These are phyloP conservation scores for Kazachstania sp. DNA, from an alignment of 1,139 yeast genomes.

Conservation along the genomic window DNA sequence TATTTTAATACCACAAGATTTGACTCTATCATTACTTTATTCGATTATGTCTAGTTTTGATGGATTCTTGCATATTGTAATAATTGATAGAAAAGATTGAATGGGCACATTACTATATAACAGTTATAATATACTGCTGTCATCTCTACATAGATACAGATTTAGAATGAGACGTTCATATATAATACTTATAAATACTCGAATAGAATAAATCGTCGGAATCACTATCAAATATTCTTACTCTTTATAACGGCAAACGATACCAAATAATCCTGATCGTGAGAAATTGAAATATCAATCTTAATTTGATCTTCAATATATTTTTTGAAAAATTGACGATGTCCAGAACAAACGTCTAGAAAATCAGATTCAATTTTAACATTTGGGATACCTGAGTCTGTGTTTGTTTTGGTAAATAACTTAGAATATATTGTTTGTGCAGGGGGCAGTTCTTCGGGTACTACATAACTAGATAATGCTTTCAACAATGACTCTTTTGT, in stretches of 20 bases:
- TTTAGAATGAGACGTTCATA: not conserved
- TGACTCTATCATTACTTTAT: conserved; percentile 48
- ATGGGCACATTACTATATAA: too few relatives aligned
- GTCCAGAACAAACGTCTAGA: not conserved
- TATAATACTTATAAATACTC: not conserved
- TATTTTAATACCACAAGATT: conserved; percentile 40
- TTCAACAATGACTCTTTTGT: conserved; percentile 26
- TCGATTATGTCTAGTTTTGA: conserved; percentile 53
- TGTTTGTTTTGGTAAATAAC: conserved; percentile 18
- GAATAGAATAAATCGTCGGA: not conserved
- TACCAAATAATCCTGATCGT: conserved; percentile 25
- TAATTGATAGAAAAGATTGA: not conserved
- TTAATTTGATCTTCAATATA: conserved; percentile 9
- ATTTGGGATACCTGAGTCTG: conserved; percentile 15
- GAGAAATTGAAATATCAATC: conserved; percentile 24
- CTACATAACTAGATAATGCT: conserved; percentile 16
- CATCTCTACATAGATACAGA: too few relatives aligned
- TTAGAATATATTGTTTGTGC: conserved; percentile 25
- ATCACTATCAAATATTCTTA: too few relatives aligned
- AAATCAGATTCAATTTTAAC: conserved; percentile 13
- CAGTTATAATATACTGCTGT: too few relatives aligned
- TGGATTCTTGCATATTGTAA: conserved; percentile 58
- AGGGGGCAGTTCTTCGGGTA: conserved; percentile 17
- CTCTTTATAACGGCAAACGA: conserved; percentile 8
- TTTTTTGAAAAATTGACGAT: conserved; percentile 10